Percentiles rank a stretch among this genome's conserved stretches.
phyloP scores from a whole-genome alignment of 202 grass and related monocot genomes.

The Dendrocalamus latiflorus region DNA sequence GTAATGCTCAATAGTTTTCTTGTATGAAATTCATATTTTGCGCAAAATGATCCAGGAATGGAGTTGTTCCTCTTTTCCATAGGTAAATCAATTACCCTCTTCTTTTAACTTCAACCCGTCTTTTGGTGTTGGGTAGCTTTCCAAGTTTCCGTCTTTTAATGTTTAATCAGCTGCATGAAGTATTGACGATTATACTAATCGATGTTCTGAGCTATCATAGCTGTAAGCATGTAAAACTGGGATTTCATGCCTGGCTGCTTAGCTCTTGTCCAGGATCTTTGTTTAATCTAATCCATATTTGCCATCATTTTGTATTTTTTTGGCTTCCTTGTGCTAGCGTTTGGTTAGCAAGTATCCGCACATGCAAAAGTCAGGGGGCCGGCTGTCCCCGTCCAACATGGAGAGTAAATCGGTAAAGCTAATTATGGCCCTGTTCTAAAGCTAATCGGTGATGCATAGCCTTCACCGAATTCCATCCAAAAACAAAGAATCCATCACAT shows the following conservation, averaged over 20 bases:
- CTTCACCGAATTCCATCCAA: too few relatives aligned
- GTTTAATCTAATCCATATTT: neutral
- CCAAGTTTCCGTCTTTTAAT: neutral
- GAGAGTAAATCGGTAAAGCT: too few relatives aligned
- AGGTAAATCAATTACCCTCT: neutral
- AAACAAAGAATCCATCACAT: too few relatives aligned
- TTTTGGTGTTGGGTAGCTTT: neutral
- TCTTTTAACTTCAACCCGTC: neutral
- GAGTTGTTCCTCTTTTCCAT: neutral
- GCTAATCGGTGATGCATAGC: too few relatives aligned
- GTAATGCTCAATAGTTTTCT: neutral
- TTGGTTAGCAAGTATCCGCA: too few relatives aligned
- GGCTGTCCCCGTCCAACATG: too few relatives aligned
- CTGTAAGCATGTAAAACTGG: neutral
- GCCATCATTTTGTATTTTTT: constrained; percentile 1
- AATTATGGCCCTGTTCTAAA: too few relatives aligned
- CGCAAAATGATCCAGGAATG: neutral
- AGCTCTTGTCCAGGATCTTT: neutral
- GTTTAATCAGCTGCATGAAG: neutral
- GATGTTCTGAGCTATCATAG: neutral
- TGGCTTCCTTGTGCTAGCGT: too few relatives aligned
- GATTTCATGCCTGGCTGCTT: neutral
- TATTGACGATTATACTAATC: neutral
- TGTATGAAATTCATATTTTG: neutral
- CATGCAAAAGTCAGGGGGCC: too few relatives aligned